Percentiles rank a stretch among this genome's conserved stretches.
phyloP scores from a whole-genome alignment of 2,329 filamentous ascomycete species.

The Claviceps africana region DNA sequence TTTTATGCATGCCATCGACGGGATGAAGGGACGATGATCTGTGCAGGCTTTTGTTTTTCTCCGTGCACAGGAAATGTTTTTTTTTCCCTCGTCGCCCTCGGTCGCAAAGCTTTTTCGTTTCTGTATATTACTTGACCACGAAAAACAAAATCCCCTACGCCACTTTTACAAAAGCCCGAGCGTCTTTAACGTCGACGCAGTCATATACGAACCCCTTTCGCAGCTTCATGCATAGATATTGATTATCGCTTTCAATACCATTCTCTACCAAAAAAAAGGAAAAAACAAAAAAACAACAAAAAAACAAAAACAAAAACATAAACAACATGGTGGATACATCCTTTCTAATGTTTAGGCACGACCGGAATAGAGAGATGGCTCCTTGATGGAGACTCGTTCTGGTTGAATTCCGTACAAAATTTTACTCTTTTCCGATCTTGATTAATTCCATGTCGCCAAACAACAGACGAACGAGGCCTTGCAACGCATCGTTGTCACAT shows the following conservation, averaged over 20 bases:
- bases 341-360: slow-evolving; percentile 4
- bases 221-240: slow-evolving; percentile 2
- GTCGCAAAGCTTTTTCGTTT: background rate
- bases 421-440: background rate
- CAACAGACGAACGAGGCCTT: background rate
- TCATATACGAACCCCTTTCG: background rate
- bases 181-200: background rate
- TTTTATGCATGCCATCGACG: background rate
- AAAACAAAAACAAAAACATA: slow-evolving; percentile 1
- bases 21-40: background rate
- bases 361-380: background rate
- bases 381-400: slow-evolving; percentile 5
- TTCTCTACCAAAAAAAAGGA: background rate
- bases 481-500: background rate
- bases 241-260: background rate
- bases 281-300: background rate
- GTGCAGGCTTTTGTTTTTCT: background rate
- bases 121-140: background rate
- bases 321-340: slow-evolving; percentile 4
- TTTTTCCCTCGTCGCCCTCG: background rate
- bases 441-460: background rate
- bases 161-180: background rate
- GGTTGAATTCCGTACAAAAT: background rate
- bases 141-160: background rate
- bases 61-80: background rate